Percentiles rank a stretch among this genome's conserved stretches.
phyloP scores from a whole-genome alignment of 2,329 filamentous ascomycete species.

The Aspergillus floridensis region DNA sequence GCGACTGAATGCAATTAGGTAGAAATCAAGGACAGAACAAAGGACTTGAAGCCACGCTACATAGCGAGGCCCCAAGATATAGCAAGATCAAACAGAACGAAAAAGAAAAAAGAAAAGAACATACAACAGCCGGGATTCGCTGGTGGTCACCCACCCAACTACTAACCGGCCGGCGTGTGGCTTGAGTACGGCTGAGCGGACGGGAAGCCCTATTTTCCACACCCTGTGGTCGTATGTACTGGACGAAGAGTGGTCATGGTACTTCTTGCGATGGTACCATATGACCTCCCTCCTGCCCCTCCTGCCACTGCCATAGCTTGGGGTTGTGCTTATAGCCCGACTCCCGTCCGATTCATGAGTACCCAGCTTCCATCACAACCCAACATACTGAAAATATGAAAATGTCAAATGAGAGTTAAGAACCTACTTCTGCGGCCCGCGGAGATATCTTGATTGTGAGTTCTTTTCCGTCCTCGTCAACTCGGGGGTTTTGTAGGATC shows the following conservation, averaged over 20 bases:
- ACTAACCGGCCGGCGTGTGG: constrained; percentile 47
- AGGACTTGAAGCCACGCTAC: too few species aligned
- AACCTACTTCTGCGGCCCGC: constrained; percentile 70
- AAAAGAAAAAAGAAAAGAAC: constrained; percentile 31
- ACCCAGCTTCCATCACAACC: not conserved
- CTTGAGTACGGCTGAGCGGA: constrained; percentile 49
- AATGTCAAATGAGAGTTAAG: not conserved
- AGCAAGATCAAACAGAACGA: not conserved
- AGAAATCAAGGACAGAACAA: not conserved
- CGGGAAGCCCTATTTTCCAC: constrained; percentile 48
- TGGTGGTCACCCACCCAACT: constrained; percentile 49
- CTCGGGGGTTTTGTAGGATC: constrained; percentile 64
- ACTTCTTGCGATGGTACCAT: constrained; percentile 14
- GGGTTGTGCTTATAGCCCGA: not conserved
- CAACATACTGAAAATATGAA: not conserved
- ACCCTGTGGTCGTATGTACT: constrained; percentile 46
- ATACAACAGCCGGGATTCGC: constrained; percentile 47
- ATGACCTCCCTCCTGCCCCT: not conserved
- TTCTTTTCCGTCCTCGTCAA: constrained; percentile 78
- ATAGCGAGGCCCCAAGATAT: too few species aligned
- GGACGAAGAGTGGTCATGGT: not conserved
- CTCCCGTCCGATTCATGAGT: not conserved
- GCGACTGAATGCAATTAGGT: too few species aligned
- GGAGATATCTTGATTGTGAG: constrained; percentile 82
- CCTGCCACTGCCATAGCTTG: not conserved